A percentile compares a stretch with the other conserved stretches of the same genome.
Evolutionary conservation across 768 basidiomycete species (phyloP).

Genomic region (Rhizopogon rudus): DNA sequence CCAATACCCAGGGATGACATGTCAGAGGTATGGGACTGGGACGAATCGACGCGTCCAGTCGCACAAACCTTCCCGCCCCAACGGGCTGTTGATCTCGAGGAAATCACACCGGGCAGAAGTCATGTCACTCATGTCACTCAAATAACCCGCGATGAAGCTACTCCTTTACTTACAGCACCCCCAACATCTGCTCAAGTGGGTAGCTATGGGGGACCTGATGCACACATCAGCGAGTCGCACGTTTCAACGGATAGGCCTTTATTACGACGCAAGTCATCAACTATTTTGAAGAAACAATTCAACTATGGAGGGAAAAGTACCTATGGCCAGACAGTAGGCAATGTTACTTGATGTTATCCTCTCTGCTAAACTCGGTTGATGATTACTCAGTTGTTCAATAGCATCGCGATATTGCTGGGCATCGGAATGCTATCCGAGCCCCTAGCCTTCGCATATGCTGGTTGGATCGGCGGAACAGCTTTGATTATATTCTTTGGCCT

Average conservation of each 20-base stretch:
- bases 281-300: slow-evolving; percentile 15
- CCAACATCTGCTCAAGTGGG: neutral
- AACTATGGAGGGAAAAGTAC: slow-evolving; percentile 56
- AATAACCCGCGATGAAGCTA: slow-evolving; percentile 15
- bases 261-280: neutral
- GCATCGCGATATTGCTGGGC: slow-evolving; percentile 79
- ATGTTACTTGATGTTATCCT: neutral
- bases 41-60: slow-evolving; percentile 7
- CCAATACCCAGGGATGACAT: slow-evolving; percentile 8
- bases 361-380: slow-evolving; percentile 3
- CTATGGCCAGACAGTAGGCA: slow-evolving; percentile 64
- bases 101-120: neutral
- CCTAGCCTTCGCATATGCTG: slow-evolving; percentile 86
- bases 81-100: neutral
- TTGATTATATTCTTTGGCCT: slow-evolving; percentile 74
- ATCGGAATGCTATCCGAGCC: slow-evolving; percentile 89
- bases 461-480: slow-evolving; percentile 76
- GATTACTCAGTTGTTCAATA: slow-evolving; percentile 71
- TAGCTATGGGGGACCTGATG: neutral
- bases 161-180: slow-evolving; percentile 37
- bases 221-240: neutral
- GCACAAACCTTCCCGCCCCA: neutral
- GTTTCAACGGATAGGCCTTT: neutral
- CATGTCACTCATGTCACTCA: neutral
- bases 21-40: slow-evolving; percentile 17